Conservation (phyloP, 768 basidiomycete species). For the Hypholoma sublateritium region DNA sequence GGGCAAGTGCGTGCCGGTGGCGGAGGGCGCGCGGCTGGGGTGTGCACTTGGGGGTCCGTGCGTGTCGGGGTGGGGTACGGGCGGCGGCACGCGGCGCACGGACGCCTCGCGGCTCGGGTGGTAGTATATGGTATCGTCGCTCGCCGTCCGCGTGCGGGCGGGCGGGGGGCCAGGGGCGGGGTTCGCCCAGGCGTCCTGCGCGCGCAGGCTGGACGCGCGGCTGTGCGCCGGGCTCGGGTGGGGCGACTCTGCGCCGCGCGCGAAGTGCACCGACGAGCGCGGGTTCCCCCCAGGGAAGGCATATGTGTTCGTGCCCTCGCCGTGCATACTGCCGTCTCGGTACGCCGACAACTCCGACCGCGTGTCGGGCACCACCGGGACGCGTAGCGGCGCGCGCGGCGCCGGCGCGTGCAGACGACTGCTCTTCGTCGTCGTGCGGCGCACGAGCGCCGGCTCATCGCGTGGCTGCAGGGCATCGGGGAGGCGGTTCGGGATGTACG, state of each 20-base stretch:
- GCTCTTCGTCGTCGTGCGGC: background rate
- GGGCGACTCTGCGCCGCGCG: background rate
- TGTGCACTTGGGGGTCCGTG: background rate
- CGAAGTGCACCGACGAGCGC: background rate
- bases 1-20: background rate
- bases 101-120: slow-evolving; percentile 1
- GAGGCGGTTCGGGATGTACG: background rate
- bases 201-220: background rate
- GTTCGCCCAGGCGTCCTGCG: background rate
- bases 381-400: background rate
- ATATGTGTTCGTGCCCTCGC: background rate
- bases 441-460: background rate
- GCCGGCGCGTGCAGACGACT: background rate
- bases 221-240: background rate
- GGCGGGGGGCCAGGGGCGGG: background rate
- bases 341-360: background rate
- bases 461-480: background rate
- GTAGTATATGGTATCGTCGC: slow-evolving; percentile 2
- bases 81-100: background rate
- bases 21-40: background rate
- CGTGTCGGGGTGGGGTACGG: background rate
- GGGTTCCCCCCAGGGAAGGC: background rate
- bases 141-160: background rate
- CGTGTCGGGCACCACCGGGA: background rate
- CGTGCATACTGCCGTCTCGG: background rate